Evolutionary conservation across 345 rosid species (phyloP), one percentile per base, ranked within the genome.

Genomic region (Eucalyptus pumila): DNA sequence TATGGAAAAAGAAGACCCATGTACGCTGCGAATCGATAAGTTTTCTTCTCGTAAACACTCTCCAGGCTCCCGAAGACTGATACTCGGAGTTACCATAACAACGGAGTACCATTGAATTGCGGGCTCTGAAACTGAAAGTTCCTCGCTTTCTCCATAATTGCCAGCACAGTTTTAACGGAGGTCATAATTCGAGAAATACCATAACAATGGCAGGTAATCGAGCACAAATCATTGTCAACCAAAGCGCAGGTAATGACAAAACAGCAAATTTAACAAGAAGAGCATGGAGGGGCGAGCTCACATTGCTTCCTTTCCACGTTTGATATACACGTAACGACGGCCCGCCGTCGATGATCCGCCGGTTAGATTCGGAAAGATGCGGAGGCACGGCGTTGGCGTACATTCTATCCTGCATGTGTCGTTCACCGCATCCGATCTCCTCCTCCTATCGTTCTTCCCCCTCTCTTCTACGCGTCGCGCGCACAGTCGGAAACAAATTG

Each of bases 281-380:
- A 32, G 54, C 26, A 37, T 17, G 81, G 49, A 56, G 30, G 86
- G 65, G 14, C 8, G 58, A 65, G 87, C 88, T 54, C 88, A 95
- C 97, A 93, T 95, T 96, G 92, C 58, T 92, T 91, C 98, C 98
- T 91, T 91, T 94, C 97, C 96, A 96, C 87, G 90, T 92, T 93
- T 96, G 95, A 91, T 96, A 96, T 67, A 91, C 90, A 26, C 94
- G 95, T 56, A 92, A 90, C 15, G 90, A 72, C 12, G 93, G 86
- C 85, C 51, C 85, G 62, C 88, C 49, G 60, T 81, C 92, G 80
- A 93, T 89, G 91, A 91, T 91, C 40, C 88, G 91, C 48, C 92
- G 87, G 88, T 92, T 90, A 86, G 93, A 93, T 62, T 91, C 92
- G 80, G 96, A 91, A 76, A 91, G 90, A 87, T 93, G 94, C 32